Evolutionary conservation across 1,139 yeast species (phyloP), one percentile per base, ranked within the genome.

Genomic region (Geotrichum candidum): DNA sequence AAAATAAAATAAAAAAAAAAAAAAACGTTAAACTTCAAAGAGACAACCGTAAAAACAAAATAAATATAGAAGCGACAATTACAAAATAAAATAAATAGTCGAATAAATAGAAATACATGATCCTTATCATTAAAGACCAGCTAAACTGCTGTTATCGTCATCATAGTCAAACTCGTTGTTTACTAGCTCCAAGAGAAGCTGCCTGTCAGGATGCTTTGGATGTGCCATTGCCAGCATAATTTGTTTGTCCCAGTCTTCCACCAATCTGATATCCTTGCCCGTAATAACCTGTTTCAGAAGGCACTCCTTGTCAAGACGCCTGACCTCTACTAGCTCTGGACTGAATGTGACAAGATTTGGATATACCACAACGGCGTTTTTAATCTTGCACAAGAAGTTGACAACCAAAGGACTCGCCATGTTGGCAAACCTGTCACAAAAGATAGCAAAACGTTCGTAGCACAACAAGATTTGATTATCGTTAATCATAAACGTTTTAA

Each of bases 381-480:
- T 77, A 53, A 91, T 88, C 68, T 80, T 80, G 70, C 87, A 86
- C 61, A 85, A 85, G 70, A 88, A 85, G 60, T 83, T 81, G 33
- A 90, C 76, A 48, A 85, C 79, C 48, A 84, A 78, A 23, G 78
- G 79, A 38, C 88, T 77, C 7, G 85, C 80, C 54, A 88, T 75
- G 64, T 81, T 81, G 1, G 96, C 96, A 58, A 80, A 79, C 63
- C 83, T 82, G 72, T 88, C 87, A 63, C 87, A 81, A 66, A 86
- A 86, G 2, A 90, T 77, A 1, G 90, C 94, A 70, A 87, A 85
- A 63, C 86, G 86, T 64, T 83, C 87, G 74, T 88, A 90, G 51
- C 88, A 88, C 58, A 89, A 74, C 7, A 90, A 72, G 62, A 86
- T 83, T 58, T 82, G 83, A 51, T 82, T 79, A 53, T 83, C 83